phyloP scores from a whole-genome alignment of 345 rosid species.

The Salix purpurea region DNA sequence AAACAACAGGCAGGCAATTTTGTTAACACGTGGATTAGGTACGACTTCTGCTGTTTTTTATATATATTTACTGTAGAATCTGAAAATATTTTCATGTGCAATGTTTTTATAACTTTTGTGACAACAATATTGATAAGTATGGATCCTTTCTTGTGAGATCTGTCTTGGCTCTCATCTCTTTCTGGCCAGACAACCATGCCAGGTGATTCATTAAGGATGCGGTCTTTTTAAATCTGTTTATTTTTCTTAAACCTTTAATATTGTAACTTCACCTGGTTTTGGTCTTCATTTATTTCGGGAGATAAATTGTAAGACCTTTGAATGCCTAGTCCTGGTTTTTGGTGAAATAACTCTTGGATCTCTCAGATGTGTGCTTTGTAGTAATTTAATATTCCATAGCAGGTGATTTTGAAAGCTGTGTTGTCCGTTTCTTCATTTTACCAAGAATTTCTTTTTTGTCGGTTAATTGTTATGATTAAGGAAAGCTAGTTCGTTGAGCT shows the following conservation, averaged over 20 bases:
- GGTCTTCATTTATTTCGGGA: neutral
- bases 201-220: neutral
- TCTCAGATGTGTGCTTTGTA: neutral
- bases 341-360: neutral
- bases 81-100: constrained; percentile 8
- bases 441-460: constrained; percentile 23
- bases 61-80: neutral
- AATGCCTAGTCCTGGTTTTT: neutral
- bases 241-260: neutral
- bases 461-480: constrained; percentile 27
- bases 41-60: neutral
- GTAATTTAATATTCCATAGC: neutral
- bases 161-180: neutral
- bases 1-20: neutral
- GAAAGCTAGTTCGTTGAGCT: constrained; percentile 12
- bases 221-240: neutral
- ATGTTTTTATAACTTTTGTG: constrained; percentile 7
- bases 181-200: constrained; percentile 20
- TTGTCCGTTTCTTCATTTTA: constrained; percentile 7
- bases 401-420: constrained; percentile 30
- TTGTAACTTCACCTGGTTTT: neutral
- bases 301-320: neutral
- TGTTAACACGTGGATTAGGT: constrained; percentile 11
- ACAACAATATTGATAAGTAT: neutral
- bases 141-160: constrained; percentile 3